Evolutionary conservation across 371 early-diverging fungal species (phyloP).

Genomic region (Mucor plumbeus): DNA sequence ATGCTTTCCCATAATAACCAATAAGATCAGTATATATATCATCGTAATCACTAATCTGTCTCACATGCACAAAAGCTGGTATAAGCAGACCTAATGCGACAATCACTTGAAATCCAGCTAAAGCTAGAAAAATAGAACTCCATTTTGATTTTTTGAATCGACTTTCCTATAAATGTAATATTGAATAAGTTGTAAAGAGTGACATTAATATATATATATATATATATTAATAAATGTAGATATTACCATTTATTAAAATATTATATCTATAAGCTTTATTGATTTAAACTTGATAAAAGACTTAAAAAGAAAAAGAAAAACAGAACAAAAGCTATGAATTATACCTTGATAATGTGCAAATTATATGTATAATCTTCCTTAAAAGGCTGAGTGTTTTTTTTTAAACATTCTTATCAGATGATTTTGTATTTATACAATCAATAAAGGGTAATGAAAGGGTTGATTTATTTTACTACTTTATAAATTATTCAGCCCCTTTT

Average conservation of each 20-base stretch:
- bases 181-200: not conserved
- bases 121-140: not conserved
- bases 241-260: not conserved
- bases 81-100: not conserved
- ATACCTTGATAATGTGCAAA: not conserved
- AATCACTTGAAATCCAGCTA: constrained; percentile 1
- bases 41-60: not conserved
- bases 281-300: too few relatives aligned
- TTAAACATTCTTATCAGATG: not conserved
- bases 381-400: constrained; percentile 4
- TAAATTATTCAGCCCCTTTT: constrained; percentile 1
- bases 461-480: not conserved
- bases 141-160: constrained; percentile 1
- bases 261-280: not conserved
- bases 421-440: not conserved
- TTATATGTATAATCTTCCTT: not conserved
- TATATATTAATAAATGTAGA: too few relatives aligned
- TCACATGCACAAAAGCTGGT: constrained; percentile 2
- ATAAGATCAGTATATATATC: not conserved
- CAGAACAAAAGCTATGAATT: too few relatives aligned
- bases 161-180: not conserved
- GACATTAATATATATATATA: not conserved
- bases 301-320: not conserved
- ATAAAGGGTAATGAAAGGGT: not conserved
- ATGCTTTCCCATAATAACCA: not conserved